Conservation (phyloP, 2,329 filamentous ascomycete genomes). For the Fusarium nisikadoi region DNA sequence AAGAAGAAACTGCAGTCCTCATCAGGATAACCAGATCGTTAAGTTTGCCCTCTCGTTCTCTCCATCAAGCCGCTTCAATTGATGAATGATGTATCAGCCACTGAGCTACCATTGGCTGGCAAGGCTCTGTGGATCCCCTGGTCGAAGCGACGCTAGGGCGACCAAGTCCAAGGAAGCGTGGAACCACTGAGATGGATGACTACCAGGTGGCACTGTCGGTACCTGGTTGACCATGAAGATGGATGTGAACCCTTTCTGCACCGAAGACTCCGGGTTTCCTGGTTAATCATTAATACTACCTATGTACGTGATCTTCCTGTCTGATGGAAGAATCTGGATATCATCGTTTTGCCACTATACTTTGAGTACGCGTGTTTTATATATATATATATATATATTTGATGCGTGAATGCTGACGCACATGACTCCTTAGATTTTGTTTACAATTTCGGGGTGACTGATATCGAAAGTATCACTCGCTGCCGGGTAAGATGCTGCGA, state of each 20-base stretch:
- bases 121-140: slow-evolving; percentile 25
- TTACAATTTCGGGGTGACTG: not conserved
- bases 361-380: not conserved
- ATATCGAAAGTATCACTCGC: not conserved
- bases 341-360: not conserved
- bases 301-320: not conserved
- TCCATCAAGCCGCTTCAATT: slow-evolving; percentile 27
- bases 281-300: not conserved
- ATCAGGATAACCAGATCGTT: slow-evolving; percentile 30
- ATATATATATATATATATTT: too few relatives aligned
- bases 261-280: slow-evolving; percentile 29
- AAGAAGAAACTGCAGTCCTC: not conserved
- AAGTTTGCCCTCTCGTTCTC: slow-evolving; percentile 25
- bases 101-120: slow-evolving; percentile 27
- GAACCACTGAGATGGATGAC: slow-evolving; percentile 29
- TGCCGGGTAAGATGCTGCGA: slow-evolving; percentile 12
- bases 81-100: slow-evolving; percentile 25
- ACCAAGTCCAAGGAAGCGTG: slow-evolving; percentile 27
- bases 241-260: slow-evolving; percentile 29
- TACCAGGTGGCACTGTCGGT: not conserved
- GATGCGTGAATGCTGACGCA: slow-evolving; percentile 4
- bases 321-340: not conserved
- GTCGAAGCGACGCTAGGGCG: slow-evolving; percentile 29
- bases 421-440: not conserved
- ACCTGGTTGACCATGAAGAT: slow-evolving; percentile 7